Conservation (phyloP, 2,329 filamentous ascomycete genomes). For the Clonostachys byssicola region DNA sequence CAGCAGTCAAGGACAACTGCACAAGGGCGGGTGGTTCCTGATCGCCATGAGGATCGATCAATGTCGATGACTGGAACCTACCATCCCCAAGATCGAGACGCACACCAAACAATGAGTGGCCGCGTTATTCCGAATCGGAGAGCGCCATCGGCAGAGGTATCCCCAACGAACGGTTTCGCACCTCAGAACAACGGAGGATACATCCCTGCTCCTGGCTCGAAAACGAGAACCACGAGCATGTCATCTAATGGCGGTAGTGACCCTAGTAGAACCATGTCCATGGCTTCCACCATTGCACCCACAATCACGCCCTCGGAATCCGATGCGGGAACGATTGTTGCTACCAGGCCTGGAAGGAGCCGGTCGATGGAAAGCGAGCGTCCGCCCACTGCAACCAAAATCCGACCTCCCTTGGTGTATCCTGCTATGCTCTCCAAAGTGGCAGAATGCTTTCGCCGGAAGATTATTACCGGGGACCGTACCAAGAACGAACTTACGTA, state of each 20-base stretch:
- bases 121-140: conserved; percentile 77
- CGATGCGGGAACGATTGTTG: conserved; percentile 39
- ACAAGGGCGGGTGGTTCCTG: conserved; percentile 86
- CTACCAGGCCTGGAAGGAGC: conserved; percentile 52
- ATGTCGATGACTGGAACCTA: conserved; percentile 88
- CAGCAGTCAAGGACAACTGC: conserved; percentile 77
- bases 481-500: conserved; percentile 97
- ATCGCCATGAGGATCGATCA: conserved; percentile 84
- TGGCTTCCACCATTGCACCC: conserved; percentile 78
- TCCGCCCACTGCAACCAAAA: conserved; percentile 54
- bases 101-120: conserved; percentile 91
- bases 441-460: conserved; percentile 85
- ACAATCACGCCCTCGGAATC: conserved; percentile 64
- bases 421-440: conserved; percentile 92
- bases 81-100: conserved; percentile 66
- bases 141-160: conserved; percentile 32
- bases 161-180: conserved; percentile 27
- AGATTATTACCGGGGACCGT: conserved; percentile 80
- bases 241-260: conserved; percentile 42
- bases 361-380: conserved; percentile 50
- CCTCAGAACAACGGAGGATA: conserved; percentile 28
- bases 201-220: conserved; percentile 42
- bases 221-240: conserved; percentile 59
- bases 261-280: conserved; percentile 74
- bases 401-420: conserved; percentile 80